phyloP scores from a whole-genome alignment of 768 basidiomycete genomes.

The Lactarius tabidus region DNA sequence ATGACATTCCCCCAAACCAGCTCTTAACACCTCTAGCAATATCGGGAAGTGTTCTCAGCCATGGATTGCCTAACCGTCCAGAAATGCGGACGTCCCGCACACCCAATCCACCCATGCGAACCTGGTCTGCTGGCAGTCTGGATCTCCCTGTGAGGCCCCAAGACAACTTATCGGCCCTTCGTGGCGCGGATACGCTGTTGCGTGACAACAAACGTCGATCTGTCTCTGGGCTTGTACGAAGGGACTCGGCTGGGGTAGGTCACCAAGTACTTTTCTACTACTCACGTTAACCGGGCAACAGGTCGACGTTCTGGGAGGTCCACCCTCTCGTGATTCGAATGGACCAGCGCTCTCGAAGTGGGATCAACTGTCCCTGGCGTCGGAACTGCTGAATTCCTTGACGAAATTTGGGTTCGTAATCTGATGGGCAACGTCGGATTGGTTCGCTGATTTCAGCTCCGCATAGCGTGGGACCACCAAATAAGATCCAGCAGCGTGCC shows the following conservation, averaged over 20 bases:
- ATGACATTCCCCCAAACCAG: conserved; percentile 45
- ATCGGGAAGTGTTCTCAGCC: conserved; percentile 44
- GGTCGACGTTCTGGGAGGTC: conserved; percentile 51
- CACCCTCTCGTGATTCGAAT: conserved; percentile 53
- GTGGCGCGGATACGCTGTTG: conserved; percentile 39
- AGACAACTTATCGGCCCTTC: conserved; percentile 34
- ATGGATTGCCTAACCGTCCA: conserved; percentile 60
- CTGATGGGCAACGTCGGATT: conserved; percentile 16
- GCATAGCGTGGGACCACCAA: conserved; percentile 88
- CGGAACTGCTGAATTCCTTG: conserved; percentile 84
- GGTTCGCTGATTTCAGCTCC: conserved; percentile 9
- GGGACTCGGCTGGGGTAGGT: conserved; percentile 73
- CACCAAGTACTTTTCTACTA: conserved; percentile 21
- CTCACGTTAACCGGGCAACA: conserved; percentile 29
- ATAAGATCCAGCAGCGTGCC: conserved; percentile 97
- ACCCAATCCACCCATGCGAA: conserved; percentile 69
- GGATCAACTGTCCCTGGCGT: conserved; percentile 85
- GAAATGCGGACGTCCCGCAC: conserved; percentile 60
- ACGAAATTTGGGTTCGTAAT: conserved; percentile 85
- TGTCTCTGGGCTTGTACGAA: conserved; percentile 59
- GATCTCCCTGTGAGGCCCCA: conserved; percentile 64
- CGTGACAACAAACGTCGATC: conserved; percentile 81
- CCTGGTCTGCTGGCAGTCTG: conserved; percentile 80
- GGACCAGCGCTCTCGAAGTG: conserved; percentile 90
- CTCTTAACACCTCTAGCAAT: conserved; percentile 38